phyloP scores from a whole-genome alignment of 331 rosid species.

The Rhamnella rubrinervis region DNA sequence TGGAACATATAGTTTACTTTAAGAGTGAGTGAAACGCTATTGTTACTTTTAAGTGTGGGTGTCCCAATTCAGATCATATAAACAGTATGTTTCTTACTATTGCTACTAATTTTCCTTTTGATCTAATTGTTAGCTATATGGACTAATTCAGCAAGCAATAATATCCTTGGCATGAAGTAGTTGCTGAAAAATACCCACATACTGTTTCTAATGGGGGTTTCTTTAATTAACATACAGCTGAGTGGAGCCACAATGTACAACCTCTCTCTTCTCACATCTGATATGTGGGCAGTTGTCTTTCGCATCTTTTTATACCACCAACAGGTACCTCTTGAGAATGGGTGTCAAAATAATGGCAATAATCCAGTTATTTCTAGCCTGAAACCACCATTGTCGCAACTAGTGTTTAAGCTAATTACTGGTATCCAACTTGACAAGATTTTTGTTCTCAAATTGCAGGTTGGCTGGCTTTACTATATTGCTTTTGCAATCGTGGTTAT shows the following conservation, averaged over 20 bases:
- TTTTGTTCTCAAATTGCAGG: slow-evolving; percentile 33
- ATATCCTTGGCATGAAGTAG: too few relatives aligned
- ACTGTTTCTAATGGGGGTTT: slow-evolving; percentile 8
- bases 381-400: too few relatives aligned
- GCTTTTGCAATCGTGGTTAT: slow-evolving; percentile 48
- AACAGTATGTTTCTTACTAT: too few relatives aligned
- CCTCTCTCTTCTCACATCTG: slow-evolving; percentile 65
- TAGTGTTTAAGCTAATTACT: background rate
- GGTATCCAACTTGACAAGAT: slow-evolving; percentile 13
- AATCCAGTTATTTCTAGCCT: too few relatives aligned
- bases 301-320: slow-evolving; percentile 46
- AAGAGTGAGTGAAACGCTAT: too few relatives aligned
- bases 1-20: too few relatives aligned
- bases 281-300: slow-evolving; percentile 72
- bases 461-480: slow-evolving; percentile 67
- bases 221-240: slow-evolving; percentile 32
- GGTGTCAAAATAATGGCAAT: background rate
- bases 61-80: too few relatives aligned
- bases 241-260: slow-evolving; percentile 65
- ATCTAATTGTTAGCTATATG: too few relatives aligned
- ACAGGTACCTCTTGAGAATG: slow-evolving; percentile 35
- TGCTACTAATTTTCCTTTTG: too few relatives aligned
- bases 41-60: too few relatives aligned
- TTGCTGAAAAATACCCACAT: background rate
- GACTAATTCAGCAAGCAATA: too few relatives aligned